These are phyloP conservation scores for Apophysomyces variabilis DNA, from an alignment of 371 early-diverging fungal species.

Conservation along the genomic window DNA sequence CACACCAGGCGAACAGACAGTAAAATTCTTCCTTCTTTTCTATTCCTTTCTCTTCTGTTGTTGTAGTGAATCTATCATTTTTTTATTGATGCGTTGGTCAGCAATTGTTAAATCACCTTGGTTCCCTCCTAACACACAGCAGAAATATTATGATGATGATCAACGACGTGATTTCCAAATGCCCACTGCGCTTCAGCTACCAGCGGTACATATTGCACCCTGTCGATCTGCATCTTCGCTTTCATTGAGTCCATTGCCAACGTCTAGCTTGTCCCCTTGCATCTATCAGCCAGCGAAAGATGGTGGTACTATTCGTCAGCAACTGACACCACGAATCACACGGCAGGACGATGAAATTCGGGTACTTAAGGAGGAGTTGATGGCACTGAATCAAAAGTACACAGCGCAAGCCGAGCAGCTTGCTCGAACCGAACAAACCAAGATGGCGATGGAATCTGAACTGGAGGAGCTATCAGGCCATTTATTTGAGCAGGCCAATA, in stretches of 20 bases:
- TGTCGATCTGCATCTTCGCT: conserved; percentile 4
- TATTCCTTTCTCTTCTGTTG: not conserved
- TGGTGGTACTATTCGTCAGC: not conserved
- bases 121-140: not conserved
- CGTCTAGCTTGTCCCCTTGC: not conserved
- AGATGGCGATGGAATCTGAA: conserved; percentile 70
- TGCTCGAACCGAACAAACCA: not conserved
- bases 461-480: conserved; percentile 82
- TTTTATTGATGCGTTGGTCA: conserved; percentile 1
- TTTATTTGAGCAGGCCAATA: conserved; percentile 89
- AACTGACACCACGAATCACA: not conserved
- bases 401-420: not conserved
- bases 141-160: not conserved
- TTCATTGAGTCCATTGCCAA: conserved; percentile 1
- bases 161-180: not conserved
- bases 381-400: not conserved
- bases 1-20: not conserved
- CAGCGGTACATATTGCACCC: not conserved
- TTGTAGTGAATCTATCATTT: not conserved
- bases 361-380: not conserved
- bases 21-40: not conserved
- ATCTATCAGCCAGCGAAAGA: not conserved
- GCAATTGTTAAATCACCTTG: not conserved
- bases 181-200: not conserved
- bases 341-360: conserved; percentile 8